A percentile compares a stretch with the other conserved stretches of the same genome.
phyloP scores from a whole-genome alignment of 2,329 filamentous ascomycete species.

The Beauveria pseudobassiana region DNA sequence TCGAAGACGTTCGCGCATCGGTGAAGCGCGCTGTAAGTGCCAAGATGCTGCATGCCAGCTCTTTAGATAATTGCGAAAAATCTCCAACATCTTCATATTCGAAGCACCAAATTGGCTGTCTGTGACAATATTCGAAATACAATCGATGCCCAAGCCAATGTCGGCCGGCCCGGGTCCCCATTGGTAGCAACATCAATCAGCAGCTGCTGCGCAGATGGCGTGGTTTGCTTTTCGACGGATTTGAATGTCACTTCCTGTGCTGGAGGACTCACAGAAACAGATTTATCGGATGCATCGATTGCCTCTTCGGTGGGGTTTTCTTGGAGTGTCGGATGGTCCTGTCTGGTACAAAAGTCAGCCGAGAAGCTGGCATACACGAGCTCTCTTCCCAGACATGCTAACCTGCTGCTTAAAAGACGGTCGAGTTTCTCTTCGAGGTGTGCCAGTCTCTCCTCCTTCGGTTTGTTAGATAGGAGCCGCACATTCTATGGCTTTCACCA shows the following conservation, averaged over 20 bases:
- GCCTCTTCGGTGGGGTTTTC: constrained; percentile 25
- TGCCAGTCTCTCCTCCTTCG: constrained; percentile 42
- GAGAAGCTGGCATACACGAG: no score
- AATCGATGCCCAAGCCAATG: constrained; percentile 28
- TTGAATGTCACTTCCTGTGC: constrained; percentile 15
- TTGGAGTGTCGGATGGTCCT: constrained; percentile 15
- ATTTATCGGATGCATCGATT: constrained; percentile 25
- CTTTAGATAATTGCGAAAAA: constrained; percentile 27
- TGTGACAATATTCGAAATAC: constrained; percentile 36
- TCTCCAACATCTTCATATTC: constrained; percentile 33
- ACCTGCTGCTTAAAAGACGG: constrained; percentile 37
- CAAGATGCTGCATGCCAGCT: constrained; percentile 34
- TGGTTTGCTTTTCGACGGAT: constrained; percentile 11
- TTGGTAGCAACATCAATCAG: constrained; percentile 11
- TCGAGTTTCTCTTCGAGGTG: constrained; percentile 45
- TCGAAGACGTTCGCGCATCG: constrained; percentile 26
- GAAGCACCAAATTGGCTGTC: constrained; percentile 39
- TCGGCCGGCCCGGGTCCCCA: constrained; percentile 25
- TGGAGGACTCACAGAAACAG: constrained; percentile 24
- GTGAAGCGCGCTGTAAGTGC: constrained; percentile 32
- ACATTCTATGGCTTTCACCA: constrained; percentile 9
- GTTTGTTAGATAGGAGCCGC: constrained; percentile 5
- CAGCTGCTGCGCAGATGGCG: constrained; percentile 12
- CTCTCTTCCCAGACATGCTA: neutral
- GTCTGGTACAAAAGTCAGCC: constrained; percentile 1